Base-by-base conservation (phyloP, 1,284 basidiomycete genomes). In the Ustilago sp. region DNA sequence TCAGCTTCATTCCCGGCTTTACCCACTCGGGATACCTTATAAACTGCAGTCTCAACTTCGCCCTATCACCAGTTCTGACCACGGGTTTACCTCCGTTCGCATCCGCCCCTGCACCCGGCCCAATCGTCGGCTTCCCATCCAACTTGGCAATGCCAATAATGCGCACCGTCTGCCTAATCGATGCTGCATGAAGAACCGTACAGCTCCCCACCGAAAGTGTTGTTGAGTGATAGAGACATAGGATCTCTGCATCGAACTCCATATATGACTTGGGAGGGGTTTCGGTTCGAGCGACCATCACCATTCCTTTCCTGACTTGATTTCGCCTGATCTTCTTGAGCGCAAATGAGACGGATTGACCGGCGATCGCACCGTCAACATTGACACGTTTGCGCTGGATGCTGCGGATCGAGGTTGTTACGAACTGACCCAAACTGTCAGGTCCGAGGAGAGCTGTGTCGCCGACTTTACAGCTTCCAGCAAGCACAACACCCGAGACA, bases 311-410 rank as follows among this genome's bases (percentile, higher is more conserved):
- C 66, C 97, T 89, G 8, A 98, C 92, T 52, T 92, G 91, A 8
- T 91, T 90, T 59, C 94, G 88, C 58, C 93, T 90, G 70, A 97
- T 91, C 58, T 94, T 90, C 88, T 99, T 99, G 32, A 99, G 88
- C 5, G 95, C 97, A 63, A 98, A 89, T 31, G 94, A 94, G 9
- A 98, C 95, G 64, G 93, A 94, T 87, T 99, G 96, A 1, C 96
- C 96, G 0, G 96, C 97, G 78, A 67, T 94, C 0, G 94, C 96
- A 11, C 89, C 89, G 32, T 89, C 89, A 8, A 99, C 94, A 59
- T 92, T 89, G 34, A 93, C 94, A 45, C 94, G 89, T 87, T 98
- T 99, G 58, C 95, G 90, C 87, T 99, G 95, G 87, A 99, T 99
- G 68, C 91, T 93, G 88, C 94, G 94, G 75, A 99, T 89, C 3